Evolutionary conservation across 352 stramenopile genomes (phyloP), one percentile per base, ranked within the genome.

Genomic region (Globisporangium heterothallicum): DNA sequence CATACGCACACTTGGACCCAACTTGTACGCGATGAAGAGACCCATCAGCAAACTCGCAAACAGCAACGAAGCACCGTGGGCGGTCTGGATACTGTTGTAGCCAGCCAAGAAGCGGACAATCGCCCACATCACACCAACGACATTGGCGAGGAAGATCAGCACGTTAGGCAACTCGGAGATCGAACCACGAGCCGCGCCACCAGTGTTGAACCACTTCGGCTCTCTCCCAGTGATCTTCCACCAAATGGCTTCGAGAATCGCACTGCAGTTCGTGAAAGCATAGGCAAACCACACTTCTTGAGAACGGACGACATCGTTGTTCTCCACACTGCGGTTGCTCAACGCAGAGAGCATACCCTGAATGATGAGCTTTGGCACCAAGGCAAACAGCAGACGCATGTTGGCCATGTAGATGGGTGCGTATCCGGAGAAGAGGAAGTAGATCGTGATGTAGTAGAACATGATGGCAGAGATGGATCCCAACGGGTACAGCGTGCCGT

Each of bases 221-320:
- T 92, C 78, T 44, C 81, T 83, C 57, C 82, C 78, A 38, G 82
- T 90, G 41, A 90, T 72, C 62, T 90, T 90, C 81, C 78, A 90
- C 78, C 77, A 90, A 42, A 92, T 66, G 0, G 81, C 74, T 52
- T 92, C 81, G 30, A 88, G 35, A 42, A 92, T 76, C 14, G 81
- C 81, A 35, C 66, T 79, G 59, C 72, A 86, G 66, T 88, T 88
- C 3, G 78, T 90, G 68, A 92, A 92, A 14, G 76, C 68, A 60
- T 92, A 92, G 10, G 78, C 76, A 53, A 92, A 92, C 78, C 78
- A 92, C 40, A 84, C 79, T 56, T 92, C 78, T 53, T 92, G 81
- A 26, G 81, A 88, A 18, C 81, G 78, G 40, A 90, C 74, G 24
- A 92, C 81, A 49, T 92, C 81, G 58, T 77, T 88, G 66, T 90